Conservation (phyloP, 305 asterid species). For the Rubia tinctorum region DNA sequence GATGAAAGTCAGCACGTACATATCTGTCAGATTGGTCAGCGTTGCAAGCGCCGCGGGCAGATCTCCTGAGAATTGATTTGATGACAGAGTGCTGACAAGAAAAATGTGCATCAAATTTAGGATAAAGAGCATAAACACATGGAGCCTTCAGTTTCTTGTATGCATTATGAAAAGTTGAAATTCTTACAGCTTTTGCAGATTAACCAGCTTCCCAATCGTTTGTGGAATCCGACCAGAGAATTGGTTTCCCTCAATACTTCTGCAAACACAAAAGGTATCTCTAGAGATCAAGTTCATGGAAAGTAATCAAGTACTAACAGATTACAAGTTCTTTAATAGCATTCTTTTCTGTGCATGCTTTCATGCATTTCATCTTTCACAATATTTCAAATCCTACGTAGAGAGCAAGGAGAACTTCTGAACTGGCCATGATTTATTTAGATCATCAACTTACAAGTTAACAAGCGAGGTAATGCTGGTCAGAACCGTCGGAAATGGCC, state of each 20-base stretch:
- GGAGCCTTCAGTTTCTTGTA: constrained; percentile 5
- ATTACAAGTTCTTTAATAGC: neutral
- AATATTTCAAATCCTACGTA: too few species aligned
- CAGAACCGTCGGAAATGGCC: constrained; percentile 74
- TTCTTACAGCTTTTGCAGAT: constrained; percentile 65
- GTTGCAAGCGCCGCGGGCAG: constrained; percentile 58
- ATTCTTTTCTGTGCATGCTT: neutral
- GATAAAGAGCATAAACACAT: neutral
- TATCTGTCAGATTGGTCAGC: constrained; percentile 63
- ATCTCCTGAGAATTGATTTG: constrained; percentile 72
- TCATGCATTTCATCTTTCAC: neutral
- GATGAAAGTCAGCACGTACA: constrained; percentile 46
- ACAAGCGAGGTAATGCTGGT: constrained; percentile 60
- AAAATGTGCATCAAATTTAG: constrained; percentile 14
- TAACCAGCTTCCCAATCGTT: constrained; percentile 58
- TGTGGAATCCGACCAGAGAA: constrained; percentile 75
- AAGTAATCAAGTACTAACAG: neutral
- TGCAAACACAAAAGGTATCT: constrained; percentile 23
- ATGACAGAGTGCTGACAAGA: constrained; percentile 58
- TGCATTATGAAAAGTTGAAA: constrained; percentile 13
- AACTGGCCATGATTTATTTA: neutral
- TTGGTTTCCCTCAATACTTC: constrained; percentile 85
- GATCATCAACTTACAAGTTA: constrained; percentile 50
- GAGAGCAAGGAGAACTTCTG: constrained; percentile 5
- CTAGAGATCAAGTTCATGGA: constrained; percentile 15